These are phyloP conservation scores for Wickerhamiella musiphila DNA, from an alignment of 805 yeast genomes.

Conservation along the genomic window DNA sequence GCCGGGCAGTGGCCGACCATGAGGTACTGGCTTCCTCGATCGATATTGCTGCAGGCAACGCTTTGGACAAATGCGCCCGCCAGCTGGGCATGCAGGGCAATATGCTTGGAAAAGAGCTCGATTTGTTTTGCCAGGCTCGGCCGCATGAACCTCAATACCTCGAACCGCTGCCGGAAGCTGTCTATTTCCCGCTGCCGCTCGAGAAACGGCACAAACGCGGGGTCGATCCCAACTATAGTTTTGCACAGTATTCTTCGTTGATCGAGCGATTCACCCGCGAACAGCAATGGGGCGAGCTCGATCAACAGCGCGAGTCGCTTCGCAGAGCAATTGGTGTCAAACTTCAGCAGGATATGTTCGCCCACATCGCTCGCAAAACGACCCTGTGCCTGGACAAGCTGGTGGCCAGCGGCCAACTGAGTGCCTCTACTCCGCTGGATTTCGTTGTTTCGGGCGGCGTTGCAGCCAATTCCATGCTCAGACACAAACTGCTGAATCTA, in stretches of 20 bases:
- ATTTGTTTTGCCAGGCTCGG: conserved; percentile 30
- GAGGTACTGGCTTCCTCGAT: conserved; percentile 54
- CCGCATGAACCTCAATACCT: conserved; percentile 16
- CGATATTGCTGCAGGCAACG: conserved; percentile 88
- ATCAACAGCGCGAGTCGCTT: conserved; percentile 8
- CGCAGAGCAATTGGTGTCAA: conserved; percentile 13
- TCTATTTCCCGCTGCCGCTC: conserved; percentile 34
- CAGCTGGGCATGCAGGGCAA: conserved; percentile 63
- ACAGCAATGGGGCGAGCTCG: conserved; percentile 7
- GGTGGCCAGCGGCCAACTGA: conserved; percentile 1
- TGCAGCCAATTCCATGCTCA: conserved; percentile 42
- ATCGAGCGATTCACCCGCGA: conserved; percentile 22
- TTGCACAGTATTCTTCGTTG: conserved; percentile 55
- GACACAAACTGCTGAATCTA: conserved; percentile 14
- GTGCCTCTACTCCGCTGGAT: conserved; percentile 22
- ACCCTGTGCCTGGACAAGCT: conserved; percentile 27
- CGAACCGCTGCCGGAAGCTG: conserved; percentile 9
- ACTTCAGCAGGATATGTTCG: conserved; percentile 49
- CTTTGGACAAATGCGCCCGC: conserved; percentile 83
- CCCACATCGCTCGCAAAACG: conserved; percentile 53
- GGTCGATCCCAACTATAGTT: conserved; percentile 42
- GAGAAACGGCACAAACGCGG: conserved; percentile 30
- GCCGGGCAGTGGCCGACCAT: conserved; percentile 45
- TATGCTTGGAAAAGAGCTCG: conserved; percentile 77
- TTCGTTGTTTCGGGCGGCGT: conserved; percentile 92